These are phyloP conservation scores for Microcyclosporella mali DNA, from an alignment of 2,329 filamentous ascomycete species.

Conservation along the genomic window DNA sequence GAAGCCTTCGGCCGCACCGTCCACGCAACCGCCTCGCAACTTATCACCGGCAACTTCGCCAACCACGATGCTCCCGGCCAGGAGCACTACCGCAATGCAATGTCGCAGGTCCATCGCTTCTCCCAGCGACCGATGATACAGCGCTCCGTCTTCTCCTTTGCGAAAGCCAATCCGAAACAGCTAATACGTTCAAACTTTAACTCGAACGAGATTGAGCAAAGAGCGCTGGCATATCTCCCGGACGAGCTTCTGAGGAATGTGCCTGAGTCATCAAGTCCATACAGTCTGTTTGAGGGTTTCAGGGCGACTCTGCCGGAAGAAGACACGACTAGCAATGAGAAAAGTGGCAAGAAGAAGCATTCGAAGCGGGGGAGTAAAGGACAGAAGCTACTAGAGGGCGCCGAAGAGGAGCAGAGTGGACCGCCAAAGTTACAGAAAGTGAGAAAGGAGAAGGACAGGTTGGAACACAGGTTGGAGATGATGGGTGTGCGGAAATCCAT, in stretches of 20 bases:
- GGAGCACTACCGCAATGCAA: constrained; percentile 73
- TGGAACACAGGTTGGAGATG: constrained; percentile 85
- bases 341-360: constrained; percentile 54
- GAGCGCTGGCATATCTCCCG: constrained; percentile 78
- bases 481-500: constrained; percentile 91
- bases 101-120: constrained; percentile 84
- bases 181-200: constrained; percentile 88
- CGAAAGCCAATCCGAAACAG: constrained; percentile 86
- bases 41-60: constrained; percentile 51
- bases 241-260: constrained; percentile 88
- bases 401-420: constrained; percentile 46
- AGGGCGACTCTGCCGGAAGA: constrained; percentile 78
- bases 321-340: constrained; percentile 33
- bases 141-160: constrained; percentile 83
- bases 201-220: constrained; percentile 85
- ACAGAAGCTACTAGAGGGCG: constrained; percentile 62
- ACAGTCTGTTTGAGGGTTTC: constrained; percentile 95
- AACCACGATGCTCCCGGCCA: constrained; percentile 45
- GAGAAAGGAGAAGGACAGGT: constrained; percentile 69
- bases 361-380: constrained; percentile 65
- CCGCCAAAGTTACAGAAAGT: constrained; percentile 66
- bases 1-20: constrained; percentile 94
- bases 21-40: constrained; percentile 82
- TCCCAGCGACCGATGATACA: constrained; percentile 77
- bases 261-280: constrained; percentile 76